Conservation (phyloP, 208 protist species). For the Phytomonas sp. region DNA sequence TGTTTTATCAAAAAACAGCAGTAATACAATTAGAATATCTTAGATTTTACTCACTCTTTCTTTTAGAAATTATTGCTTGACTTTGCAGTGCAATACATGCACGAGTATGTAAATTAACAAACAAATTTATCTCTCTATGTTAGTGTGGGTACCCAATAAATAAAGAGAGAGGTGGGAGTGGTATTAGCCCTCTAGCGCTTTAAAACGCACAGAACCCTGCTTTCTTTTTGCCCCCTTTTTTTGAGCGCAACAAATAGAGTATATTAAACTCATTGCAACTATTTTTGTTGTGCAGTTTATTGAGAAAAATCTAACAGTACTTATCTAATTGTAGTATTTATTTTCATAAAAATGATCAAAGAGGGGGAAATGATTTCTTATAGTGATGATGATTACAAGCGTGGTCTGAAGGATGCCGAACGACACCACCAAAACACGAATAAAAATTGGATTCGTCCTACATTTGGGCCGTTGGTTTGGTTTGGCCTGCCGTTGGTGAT, state of each 20-base stretch:
- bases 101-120: not conserved
- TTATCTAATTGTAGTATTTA: not conserved
- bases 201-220: not conserved
- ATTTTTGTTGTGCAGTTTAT: not conserved
- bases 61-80: not conserved
- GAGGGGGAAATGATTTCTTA: not conserved
- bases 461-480: slow-evolving; percentile 68
- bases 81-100: not conserved
- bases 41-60: not conserved
- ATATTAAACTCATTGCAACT: not conserved
- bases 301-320: not conserved
- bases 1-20: not conserved
- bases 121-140: not conserved
- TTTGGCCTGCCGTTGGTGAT: slow-evolving; percentile 59
- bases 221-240: slow-evolving; percentile 8
- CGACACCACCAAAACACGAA: slow-evolving; percentile 60
- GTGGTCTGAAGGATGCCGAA: slow-evolving; percentile 60
- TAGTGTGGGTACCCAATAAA: not conserved
- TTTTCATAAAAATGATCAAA: not conserved
- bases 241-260: not conserved
- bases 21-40: not conserved
- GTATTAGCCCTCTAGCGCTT: not conserved
- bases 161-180: not conserved
- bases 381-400: slow-evolving; percentile 35
- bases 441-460: slow-evolving; percentile 73